Conservation (phyloP, 352 stramenopile genomes). For the Globisporangium echinulatum region DNA sequence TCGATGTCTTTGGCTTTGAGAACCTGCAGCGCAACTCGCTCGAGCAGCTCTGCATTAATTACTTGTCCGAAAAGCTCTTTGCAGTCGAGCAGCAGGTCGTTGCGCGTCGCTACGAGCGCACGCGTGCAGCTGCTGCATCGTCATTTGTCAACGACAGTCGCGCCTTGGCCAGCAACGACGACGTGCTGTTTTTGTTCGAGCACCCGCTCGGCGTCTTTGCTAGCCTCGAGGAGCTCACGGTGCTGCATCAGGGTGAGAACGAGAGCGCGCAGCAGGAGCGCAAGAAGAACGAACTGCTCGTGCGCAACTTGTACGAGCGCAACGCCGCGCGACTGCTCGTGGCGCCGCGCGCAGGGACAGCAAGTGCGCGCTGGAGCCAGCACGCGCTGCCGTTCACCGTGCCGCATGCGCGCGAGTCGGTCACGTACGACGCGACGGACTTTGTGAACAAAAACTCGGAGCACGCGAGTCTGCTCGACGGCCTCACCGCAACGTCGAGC, state of each 20-base stretch:
- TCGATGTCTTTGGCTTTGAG: conserved; percentile 78
- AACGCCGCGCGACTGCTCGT: conserved; percentile 23
- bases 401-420: conserved; percentile 34
- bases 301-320: conserved; percentile 55
- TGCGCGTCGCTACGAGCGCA: neutral
- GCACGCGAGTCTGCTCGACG: conserved; percentile 25
- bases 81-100: conserved; percentile 25
- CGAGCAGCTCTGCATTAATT: conserved; percentile 80
- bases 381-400: conserved; percentile 35
- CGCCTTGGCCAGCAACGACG: neutral
- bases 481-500: conserved; percentile 24
- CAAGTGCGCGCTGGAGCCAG: conserved; percentile 3
- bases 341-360: conserved; percentile 14
- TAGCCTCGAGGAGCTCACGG: conserved; percentile 60
- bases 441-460: conserved; percentile 75
- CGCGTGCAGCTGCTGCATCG: neutral
- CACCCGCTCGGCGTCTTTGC: conserved; percentile 51
- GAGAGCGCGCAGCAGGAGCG: conserved; percentile 33
- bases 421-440: conserved; percentile 52
- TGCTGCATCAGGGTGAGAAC: conserved; percentile 55
- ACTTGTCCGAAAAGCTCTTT: conserved; percentile 74
- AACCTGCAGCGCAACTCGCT: conserved; percentile 60
- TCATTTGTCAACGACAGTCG: neutral
- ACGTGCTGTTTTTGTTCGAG: conserved; percentile 41
- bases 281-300: conserved; percentile 63